phyloP scores from a whole-genome alignment of 1,284 basidiomycete species.

The Phylloporus sp. region DNA sequence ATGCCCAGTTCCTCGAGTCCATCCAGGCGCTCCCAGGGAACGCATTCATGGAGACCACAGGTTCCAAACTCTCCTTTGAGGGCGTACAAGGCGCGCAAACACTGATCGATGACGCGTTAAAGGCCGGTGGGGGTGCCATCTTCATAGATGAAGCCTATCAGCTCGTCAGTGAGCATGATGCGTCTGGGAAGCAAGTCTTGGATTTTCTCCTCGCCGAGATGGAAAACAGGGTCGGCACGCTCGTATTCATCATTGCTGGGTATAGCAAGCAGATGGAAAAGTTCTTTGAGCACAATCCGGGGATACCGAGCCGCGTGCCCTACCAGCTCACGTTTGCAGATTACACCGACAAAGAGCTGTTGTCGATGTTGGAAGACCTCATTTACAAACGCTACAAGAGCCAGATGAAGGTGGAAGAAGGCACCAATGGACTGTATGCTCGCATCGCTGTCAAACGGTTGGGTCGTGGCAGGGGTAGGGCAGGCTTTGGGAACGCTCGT shows the following conservation, averaged over 20 bases:
- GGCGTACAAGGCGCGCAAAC: conserved; percentile 62
- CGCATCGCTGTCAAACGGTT: conserved; percentile 63
- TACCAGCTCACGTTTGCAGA: conserved; percentile 66
- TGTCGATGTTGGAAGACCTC: conserved; percentile 58
- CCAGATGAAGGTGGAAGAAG: conserved; percentile 63
- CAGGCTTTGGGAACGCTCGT: conserved; percentile 72
- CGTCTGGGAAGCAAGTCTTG: conserved; percentile 60
- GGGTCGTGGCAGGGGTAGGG: conserved; percentile 57
- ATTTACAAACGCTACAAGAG: conserved; percentile 56
- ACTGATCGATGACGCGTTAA: conserved; percentile 54
- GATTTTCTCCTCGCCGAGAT: conserved; percentile 76
- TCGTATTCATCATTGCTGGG: conserved; percentile 76
- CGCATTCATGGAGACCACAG: conserved; percentile 67
- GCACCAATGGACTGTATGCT: conserved; percentile 60
- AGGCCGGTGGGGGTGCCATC: conserved; percentile 65
- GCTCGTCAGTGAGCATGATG: conserved; percentile 55
- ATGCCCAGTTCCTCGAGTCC: conserved; percentile 66
- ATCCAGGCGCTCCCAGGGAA: conserved; percentile 60
- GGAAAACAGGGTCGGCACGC: conserved; percentile 69
- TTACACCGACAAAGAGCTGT: conserved; percentile 63
- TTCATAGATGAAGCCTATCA: conserved; percentile 78
- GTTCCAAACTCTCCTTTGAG: conserved; percentile 63
- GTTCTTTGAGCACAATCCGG: conserved; percentile 79
- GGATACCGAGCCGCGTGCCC: conserved; percentile 69
- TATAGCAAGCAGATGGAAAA: conserved; percentile 76